Evolutionary conservation across 441 rosid species (phyloP).

Genomic region (Geranium incanum): DNA sequence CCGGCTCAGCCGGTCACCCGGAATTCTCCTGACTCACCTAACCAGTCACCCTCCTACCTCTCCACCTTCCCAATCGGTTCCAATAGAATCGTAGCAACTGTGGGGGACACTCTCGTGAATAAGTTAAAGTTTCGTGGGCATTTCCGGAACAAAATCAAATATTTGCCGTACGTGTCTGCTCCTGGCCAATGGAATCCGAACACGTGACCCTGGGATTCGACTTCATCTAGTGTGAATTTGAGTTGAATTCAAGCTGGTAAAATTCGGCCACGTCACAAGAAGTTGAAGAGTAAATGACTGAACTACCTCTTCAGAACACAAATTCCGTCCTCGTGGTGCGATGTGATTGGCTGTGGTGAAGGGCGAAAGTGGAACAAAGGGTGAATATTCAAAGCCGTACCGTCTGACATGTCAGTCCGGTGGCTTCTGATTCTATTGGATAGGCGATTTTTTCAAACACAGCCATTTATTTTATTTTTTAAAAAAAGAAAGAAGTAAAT

Average conservation of each 20-base stretch:
- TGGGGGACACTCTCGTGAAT: not conserved
- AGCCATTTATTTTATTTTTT: not conserved
- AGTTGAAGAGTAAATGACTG: not conserved
- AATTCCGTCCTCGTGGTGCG: constrained; percentile 9
- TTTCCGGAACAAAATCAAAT: constrained; percentile 12
- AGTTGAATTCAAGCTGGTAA: constrained; percentile 45
- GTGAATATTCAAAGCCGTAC: constrained; percentile 22
- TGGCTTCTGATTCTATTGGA: constrained; percentile 28
- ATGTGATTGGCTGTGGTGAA: constrained; percentile 8
- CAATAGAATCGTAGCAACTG: constrained; percentile 3
- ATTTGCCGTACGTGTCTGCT: not conserved
- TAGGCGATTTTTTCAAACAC: constrained; percentile 39
- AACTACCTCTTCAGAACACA: not conserved
- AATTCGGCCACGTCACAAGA: constrained; percentile 18
- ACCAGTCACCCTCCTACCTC: constrained; percentile 25
- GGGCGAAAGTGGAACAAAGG: constrained; percentile 15
- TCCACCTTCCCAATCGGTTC: constrained; percentile 34
- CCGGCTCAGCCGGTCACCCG: constrained; percentile 33
- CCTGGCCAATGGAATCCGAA: not conserved
- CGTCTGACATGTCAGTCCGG: constrained; percentile 27
- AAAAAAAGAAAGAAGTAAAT: not conserved
- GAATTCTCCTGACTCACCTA: constrained; percentile 17
- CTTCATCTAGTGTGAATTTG: constrained; percentile 37
- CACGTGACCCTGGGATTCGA: constrained; percentile 17
- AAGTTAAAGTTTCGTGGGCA: constrained; percentile 15